Evolutionary conservation across 495 filamentous ascomycete species (phyloP).

Genomic region (Xylaria flabelliformis): DNA sequence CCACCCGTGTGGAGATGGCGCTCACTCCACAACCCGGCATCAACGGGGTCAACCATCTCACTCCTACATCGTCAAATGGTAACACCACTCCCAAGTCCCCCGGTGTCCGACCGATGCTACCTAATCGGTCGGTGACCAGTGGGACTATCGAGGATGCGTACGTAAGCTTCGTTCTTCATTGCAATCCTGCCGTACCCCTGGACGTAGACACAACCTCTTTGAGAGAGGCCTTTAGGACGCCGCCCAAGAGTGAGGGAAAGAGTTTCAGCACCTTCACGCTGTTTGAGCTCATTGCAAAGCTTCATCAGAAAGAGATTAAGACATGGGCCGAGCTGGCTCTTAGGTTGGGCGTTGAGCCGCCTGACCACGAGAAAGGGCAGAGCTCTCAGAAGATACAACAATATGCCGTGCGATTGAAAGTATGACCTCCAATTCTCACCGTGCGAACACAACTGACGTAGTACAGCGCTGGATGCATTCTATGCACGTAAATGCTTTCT

Average conservation of each 20-base stretch:
- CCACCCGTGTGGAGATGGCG: conserved; percentile 42
- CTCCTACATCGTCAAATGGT: conserved; percentile 38
- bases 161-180: conserved; percentile 87
- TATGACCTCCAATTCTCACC: conserved; percentile 46
- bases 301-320: conserved; percentile 89
- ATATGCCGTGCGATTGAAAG: conserved; percentile 93
- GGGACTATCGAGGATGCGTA: conserved; percentile 86
- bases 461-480: conserved; percentile 94
- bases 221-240: conserved; percentile 78
- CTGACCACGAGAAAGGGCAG: conserved; percentile 82
- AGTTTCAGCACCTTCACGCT: conserved; percentile 84
- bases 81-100: conserved; percentile 38
- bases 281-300: conserved; percentile 80
- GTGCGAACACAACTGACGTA: conserved; percentile 26
- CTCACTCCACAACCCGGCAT: conserved; percentile 39
- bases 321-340: conserved; percentile 94
- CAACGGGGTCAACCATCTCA: conserved; percentile 41
- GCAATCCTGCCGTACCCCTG: conserved; percentile 77
- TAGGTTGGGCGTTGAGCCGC: conserved; percentile 88
- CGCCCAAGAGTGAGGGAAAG: conserved; percentile 92
- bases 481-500: conserved; percentile 97
- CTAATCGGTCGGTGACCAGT: conserved; percentile 72
- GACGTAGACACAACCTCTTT: conserved; percentile 77
- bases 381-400: conserved; percentile 98
- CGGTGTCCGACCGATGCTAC: conserved; percentile 56